Evolutionary conservation across 2,329 filamentous ascomycete species (phyloP).

Genomic region (Fusarium fracticaudum): DNA sequence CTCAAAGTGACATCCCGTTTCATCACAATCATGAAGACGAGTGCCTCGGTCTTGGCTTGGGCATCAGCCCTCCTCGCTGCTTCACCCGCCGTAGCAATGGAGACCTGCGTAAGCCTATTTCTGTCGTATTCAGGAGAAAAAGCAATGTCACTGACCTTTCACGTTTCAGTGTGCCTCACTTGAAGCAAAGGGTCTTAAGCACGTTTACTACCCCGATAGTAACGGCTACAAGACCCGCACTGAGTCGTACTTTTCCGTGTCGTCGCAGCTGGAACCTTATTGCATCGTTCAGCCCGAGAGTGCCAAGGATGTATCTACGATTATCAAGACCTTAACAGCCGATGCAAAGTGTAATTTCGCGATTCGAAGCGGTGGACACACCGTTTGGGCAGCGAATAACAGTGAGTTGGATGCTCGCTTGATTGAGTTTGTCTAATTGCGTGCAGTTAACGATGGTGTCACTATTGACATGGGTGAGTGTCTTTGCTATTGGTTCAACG

Average conservation of each 20-base stretch:
- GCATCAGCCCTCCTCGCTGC: not conserved
- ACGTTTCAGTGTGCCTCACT: conserved; percentile 15
- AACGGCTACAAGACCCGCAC: conserved; percentile 26
- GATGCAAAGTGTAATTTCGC: conserved; percentile 6
- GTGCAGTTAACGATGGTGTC: conserved; percentile 9
- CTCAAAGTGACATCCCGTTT: not conserved
- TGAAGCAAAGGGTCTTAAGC: conserved; percentile 15
- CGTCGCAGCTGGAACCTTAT: conserved; percentile 30
- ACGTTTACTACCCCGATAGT: conserved; percentile 18
- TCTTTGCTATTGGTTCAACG: not conserved
- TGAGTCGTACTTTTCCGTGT: conserved; percentile 39
- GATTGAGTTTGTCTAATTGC: not conserved
- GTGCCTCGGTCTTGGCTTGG: conserved; percentile 10
- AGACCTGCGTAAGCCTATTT: conserved; percentile 4
- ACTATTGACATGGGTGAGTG: conserved; percentile 11
- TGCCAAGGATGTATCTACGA: conserved; percentile 35
- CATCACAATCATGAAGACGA: conserved; percentile 5
- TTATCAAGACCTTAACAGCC: not conserved
- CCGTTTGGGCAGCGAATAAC: conserved; percentile 17
- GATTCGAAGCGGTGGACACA: conserved; percentile 9
- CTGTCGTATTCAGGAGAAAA: not conserved
- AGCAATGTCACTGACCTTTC: not conserved
- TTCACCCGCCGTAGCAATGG: not conserved
- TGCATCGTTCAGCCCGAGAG: conserved; percentile 40
- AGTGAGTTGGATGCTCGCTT: not conserved